These are phyloP conservation scores for Ceriops decandra DNA, from an alignment of 345 rosid genomes.

Conservation along the genomic window DNA sequence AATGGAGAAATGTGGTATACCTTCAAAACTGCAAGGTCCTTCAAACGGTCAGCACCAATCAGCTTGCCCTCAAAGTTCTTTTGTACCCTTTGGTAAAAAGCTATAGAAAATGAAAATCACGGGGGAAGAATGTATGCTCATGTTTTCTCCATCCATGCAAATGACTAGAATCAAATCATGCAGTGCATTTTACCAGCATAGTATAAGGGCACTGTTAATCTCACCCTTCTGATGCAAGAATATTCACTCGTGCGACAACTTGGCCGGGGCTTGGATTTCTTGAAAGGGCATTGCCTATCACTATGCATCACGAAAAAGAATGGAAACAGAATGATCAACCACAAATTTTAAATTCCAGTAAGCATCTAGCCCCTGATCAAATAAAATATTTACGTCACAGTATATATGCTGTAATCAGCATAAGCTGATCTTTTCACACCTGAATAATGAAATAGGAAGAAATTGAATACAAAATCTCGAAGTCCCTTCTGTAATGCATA, in stretches of 20 bases:
- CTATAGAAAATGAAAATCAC: slow-evolving; percentile 10
- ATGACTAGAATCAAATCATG: slow-evolving; percentile 7
- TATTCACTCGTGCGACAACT: slow-evolving; percentile 89
- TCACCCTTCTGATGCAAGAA: slow-evolving; percentile 92
- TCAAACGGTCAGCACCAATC: slow-evolving; percentile 84
- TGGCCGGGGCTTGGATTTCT: slow-evolving; percentile 75
- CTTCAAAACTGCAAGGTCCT: slow-evolving; percentile 96
- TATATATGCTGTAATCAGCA: not conserved
- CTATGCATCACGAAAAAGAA: slow-evolving; percentile 31
- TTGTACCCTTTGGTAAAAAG: slow-evolving; percentile 52
- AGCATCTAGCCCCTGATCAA: not conserved
- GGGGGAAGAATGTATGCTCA: not conserved
- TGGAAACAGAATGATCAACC: not conserved
- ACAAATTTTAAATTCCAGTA: slow-evolving; percentile 9
- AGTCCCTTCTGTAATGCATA: slow-evolving; percentile 31
- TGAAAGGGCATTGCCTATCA: slow-evolving; percentile 86
- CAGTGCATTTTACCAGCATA: slow-evolving; percentile 28
- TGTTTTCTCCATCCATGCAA: not conserved
- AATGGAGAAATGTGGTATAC: slow-evolving; percentile 14
- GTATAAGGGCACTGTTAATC: slow-evolving; percentile 28
- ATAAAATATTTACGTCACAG: not conserved
- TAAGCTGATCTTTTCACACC: not conserved
- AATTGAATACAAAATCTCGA: not conserved
- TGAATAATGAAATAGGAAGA: not conserved
- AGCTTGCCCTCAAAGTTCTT: slow-evolving; percentile 90